Base-by-base conservation (phyloP, 2,329 filamentous ascomycete species). In the Trichoderma brevicompactum region DNA sequence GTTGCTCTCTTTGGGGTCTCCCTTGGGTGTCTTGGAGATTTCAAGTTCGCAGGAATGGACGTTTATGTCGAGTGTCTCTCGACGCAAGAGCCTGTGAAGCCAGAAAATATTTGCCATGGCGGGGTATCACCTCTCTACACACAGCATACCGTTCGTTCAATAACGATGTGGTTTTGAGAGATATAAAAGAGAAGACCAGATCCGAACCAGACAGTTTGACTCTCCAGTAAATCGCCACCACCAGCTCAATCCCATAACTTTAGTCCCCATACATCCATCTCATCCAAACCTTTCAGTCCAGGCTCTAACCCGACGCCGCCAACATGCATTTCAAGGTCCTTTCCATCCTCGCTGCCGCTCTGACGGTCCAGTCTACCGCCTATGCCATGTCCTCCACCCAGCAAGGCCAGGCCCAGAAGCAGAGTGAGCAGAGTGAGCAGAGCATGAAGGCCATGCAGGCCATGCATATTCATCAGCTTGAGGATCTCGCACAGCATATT, bases 311-410 rank as follows among this genome's bases (percentile, higher is more conserved):
- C 12, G 15, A 34, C 2, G 19, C 62, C 43, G 7, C 44, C 43
- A 65, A 23, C 7, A 71, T 70, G 69, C 65, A 68, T 41, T 64
- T 70, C 67, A 70, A 71, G 60, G 7, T 69, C 34, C 44, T 71
- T 28, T 54, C 67, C 56, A n/a, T 69, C 41, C 48, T 59, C 53
- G 62, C 69, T 55, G n/a, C 68, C 64, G 61, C 68, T 44, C 64
- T 71, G 28, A 65, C 62, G 46, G 66, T 65, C 17, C 63, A 66
- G 3, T 61, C 62, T 28, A 43, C 48, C 10, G 67, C 55, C 44
- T 67, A 67, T 36, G 66, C 68, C 13, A 58, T 65, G 28, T 44
- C 62, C 36, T 46, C 60, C 19, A 48, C 67, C 19, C 52, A 65
- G 38, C 44, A 43, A 7, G 62, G 44, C 38, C 10, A 65, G 28